Base-by-base conservation (phyloP, 2,329 filamentous ascomycete species). In the Phialemonium atrogriseum region DNA sequence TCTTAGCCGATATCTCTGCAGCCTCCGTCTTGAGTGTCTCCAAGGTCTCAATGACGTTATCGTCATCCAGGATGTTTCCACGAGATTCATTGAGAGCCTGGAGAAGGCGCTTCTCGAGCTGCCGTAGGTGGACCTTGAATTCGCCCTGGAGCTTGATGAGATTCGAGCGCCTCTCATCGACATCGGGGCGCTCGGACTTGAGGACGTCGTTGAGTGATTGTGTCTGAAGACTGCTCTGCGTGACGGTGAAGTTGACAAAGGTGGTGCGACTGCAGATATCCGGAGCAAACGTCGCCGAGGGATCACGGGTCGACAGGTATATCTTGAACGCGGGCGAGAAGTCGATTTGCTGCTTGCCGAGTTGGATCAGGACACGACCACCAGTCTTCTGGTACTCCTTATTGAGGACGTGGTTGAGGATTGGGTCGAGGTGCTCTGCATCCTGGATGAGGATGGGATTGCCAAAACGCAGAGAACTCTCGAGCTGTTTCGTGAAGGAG, bases 341-440 rank as follows among this genome's bases (percentile, higher is more conserved):
- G 58, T 98, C 91, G 44, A 98, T 98, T 60, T 98, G 88, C 59
- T 98, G 93, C 60, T 91, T 95, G 50, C 91, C 91, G 24, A 98
- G 83, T 59, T 98, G 91, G 42, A 98, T 98, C 32, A 98, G 77
- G 27, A 96, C 89, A 72, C 91, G 89, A 14, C 91, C 91, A 45
- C 91, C 91, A 17, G 93, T 98, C 65, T 88, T 93, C 60, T 98
- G 93, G 58, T 98, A 98, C 54, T 98, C 91, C 58, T 98, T 98
- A 66, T 98, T 98, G 59, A 98, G 77, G 34, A 98, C 89, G 49
- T 98, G 91, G 52, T 96, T 98, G 48, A 98, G 78, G 37, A 98
- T 88, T 1, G 93, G 93, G 51, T 98, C 91, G 35, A 98, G 66
- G 54, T 98, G 84, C 60, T 98, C 93, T 1, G 91, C 93, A 56